Conservation (phyloP, 1,139 yeast genomes). For the Suhomyces wounanorum region DNA sequence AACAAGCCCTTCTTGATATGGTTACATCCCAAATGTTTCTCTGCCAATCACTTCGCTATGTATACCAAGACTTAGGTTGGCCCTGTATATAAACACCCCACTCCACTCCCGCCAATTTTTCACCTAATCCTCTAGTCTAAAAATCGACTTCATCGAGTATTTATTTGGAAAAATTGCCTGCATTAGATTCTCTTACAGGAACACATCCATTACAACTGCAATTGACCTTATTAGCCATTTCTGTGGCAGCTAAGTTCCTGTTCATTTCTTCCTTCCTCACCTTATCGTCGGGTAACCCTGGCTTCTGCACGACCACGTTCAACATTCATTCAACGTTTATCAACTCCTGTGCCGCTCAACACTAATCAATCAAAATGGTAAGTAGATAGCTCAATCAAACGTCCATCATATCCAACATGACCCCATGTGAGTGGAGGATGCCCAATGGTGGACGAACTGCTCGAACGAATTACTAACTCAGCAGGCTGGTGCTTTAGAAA, state of each 20-base stretch:
- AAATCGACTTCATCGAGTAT: neutral
- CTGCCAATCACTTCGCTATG: neutral
- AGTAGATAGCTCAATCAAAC: neutral
- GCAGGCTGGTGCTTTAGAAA: conserved; percentile 95
- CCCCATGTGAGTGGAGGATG: neutral
- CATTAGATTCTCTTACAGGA: neutral
- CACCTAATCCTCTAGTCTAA: neutral
- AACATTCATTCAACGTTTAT: conserved; percentile 11
- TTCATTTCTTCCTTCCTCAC: neutral
- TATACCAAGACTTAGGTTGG: neutral
- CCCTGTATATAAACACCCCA: neutral
- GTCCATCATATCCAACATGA: neutral
- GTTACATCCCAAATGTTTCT: neutral
- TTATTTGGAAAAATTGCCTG: no score
- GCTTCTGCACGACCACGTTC: conserved; percentile 11
- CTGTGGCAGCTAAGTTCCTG: neutral
- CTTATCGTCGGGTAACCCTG: conserved; percentile 9
- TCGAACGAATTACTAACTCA: conserved; percentile 19
- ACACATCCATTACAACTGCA: neutral
- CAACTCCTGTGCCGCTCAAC: conserved; percentile 5
- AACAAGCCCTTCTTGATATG: no score
- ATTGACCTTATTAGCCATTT: neutral
- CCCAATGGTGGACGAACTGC: neutral
- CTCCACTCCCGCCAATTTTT: neutral
- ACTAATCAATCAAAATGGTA: conserved; percentile 13